phyloP scores from a whole-genome alignment of 176 grass and related monocot genomes.

The Hyparrhenia diplandra region DNA sequence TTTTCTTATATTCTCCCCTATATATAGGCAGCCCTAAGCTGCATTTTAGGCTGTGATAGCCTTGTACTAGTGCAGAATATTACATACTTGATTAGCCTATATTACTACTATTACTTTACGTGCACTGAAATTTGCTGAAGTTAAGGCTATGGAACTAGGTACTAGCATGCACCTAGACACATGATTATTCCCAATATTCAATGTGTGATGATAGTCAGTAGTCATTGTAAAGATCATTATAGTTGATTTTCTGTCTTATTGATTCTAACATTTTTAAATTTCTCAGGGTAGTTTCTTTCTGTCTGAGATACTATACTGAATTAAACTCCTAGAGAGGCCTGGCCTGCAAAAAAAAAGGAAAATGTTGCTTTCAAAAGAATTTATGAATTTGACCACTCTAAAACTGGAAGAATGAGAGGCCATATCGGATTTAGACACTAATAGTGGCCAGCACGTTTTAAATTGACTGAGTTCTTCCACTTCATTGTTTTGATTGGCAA shows the following conservation, averaged over 20 bases:
- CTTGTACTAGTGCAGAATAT: neutral
- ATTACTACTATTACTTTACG: neutral
- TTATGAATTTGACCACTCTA: neutral
- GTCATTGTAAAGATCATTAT: neutral
- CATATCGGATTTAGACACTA: neutral
- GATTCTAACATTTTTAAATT: conserved; percentile 6
- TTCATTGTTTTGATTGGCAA: neutral
- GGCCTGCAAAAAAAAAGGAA: neutral
- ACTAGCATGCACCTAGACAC: too few species aligned
- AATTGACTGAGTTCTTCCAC: neutral
- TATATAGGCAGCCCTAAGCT: too few species aligned
- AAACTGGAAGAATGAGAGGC: neutral
- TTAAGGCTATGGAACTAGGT: too few species aligned
- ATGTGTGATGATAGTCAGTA: neutral
- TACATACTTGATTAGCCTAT: neutral
- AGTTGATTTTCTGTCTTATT: conserved; percentile 3
- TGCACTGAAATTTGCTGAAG: neutral
- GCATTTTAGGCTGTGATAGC: too few species aligned
- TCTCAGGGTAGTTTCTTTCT: neutral
- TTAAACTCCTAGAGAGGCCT: conserved; percentile 10
- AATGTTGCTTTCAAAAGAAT: neutral
- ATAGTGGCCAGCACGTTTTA: neutral
- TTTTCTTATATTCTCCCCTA: too few species aligned
- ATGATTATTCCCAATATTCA: neutral
- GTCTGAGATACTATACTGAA: conserved; percentile 9